phyloP scores from a whole-genome alignment of 169 alveolate genomes.

The Ichthyophthirius multifiliis region DNA sequence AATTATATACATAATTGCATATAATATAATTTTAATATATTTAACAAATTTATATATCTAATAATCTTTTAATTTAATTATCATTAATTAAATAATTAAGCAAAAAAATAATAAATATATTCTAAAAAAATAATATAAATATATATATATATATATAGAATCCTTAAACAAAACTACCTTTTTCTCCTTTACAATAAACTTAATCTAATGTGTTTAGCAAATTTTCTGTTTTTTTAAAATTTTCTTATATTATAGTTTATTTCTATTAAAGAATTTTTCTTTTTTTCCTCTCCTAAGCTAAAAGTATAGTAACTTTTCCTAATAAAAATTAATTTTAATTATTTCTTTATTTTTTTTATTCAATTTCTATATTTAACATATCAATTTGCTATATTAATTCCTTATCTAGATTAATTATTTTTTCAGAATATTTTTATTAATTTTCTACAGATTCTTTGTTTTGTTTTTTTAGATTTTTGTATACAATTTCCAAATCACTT shows the following conservation, averaged over 20 bases:
- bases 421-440: neutral
- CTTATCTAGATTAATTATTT: neutral
- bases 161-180: conserved; percentile 1
- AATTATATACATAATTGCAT: too few species aligned
- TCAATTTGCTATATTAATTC: conserved; percentile 6
- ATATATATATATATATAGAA: too few species aligned
- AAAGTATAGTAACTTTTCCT: neutral
- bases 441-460: neutral
- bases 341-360: conserved; percentile 4
- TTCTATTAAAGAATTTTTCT: conserved; percentile 29
- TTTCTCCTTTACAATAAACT: conserved; percentile 25
- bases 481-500: conserved; percentile 26
- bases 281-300: conserved; percentile 35
- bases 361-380: neutral
- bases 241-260: conserved; percentile 8
- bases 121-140: too few species aligned
- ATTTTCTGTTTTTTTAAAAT: conserved; percentile 21
- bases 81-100: too few species aligned
- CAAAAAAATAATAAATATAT: too few species aligned
- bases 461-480: conserved; percentile 8
- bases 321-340: conserved; percentile 3
- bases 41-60: too few species aligned
- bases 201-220: conserved; percentile 20
- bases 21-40: too few species aligned
- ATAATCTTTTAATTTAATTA: too few species aligned